Evolutionary conservation across 192 early-diverging fungal genomes (phyloP).

Genomic region (Endogone sp.): DNA sequence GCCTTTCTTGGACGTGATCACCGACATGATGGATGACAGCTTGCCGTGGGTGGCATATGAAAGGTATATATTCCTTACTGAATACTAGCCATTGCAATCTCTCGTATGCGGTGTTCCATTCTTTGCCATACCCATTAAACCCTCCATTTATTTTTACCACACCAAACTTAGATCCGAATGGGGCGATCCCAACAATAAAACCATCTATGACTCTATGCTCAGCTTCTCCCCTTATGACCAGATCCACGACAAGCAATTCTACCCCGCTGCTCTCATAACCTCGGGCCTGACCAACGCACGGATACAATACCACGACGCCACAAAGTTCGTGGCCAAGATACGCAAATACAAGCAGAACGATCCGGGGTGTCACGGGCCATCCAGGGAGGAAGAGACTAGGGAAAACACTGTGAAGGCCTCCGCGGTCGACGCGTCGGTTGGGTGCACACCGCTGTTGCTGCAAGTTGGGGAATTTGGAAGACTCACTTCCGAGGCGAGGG

Average conservation of each 20-base stretch:
- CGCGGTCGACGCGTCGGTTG: conserved; percentile 18
- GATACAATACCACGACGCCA: conserved; percentile 26
- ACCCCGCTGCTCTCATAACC: conserved; percentile 30
- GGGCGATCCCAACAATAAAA: conserved; percentile 21
- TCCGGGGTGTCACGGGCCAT: conserved; percentile 1
- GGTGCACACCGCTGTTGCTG: conserved; percentile 23
- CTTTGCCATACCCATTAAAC: not conserved
- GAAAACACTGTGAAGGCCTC: conserved; percentile 2
- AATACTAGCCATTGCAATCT: not conserved
- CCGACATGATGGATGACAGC: conserved; percentile 21
- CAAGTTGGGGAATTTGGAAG: conserved; percentile 28
- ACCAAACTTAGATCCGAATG: conserved; percentile 21
- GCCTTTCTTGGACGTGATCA: conserved; percentile 31
- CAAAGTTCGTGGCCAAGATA: conserved; percentile 30
- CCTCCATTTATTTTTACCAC: no score
- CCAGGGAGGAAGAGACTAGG: not conserved
- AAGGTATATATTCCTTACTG: conserved; percentile 3
- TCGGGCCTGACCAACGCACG: conserved; percentile 19
- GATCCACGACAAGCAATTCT: conserved; percentile 19
- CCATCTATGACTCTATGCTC: conserved; percentile 32
- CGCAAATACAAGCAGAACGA: conserved; percentile 32
- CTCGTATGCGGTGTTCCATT: not conserved
- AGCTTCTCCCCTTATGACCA: conserved; percentile 27
- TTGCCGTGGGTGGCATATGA: conserved; percentile 32
- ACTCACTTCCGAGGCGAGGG: conserved; percentile 7